A percentile compares a stretch with the other conserved stretches of the same genome.
Conservation (phyloP, 169 alveolate genomes). For the Plasmodium malariae region DNA sequence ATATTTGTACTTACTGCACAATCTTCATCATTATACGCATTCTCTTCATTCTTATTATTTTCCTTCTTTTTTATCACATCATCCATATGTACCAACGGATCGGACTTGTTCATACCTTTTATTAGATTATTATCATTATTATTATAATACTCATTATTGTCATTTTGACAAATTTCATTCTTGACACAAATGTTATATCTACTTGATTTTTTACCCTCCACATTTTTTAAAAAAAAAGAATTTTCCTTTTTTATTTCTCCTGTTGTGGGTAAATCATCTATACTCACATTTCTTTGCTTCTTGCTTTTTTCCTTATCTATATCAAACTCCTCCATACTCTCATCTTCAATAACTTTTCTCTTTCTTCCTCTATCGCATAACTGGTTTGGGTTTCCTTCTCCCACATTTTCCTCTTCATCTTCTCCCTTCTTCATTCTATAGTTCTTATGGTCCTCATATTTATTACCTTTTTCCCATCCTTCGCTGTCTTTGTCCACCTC, state of each 20-base stretch:
- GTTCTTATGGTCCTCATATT: neutral
- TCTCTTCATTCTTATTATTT: neutral
- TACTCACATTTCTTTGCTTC: neutral
- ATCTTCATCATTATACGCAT: neutral
- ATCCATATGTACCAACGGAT: neutral
- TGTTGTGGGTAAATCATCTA: too few relatives aligned
- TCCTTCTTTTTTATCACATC: neutral
- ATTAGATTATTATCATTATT: neutral
- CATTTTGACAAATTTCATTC: neutral
- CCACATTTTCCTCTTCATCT: neutral
- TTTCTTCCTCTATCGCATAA: neutral
- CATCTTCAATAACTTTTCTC: conserved; percentile 1
- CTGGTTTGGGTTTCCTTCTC: neutral
- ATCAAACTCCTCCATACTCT: neutral
- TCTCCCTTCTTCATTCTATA: neutral
- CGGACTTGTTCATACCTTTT: neutral
- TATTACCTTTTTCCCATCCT: neutral
- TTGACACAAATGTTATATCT: too few relatives aligned
- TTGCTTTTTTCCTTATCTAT: neutral
- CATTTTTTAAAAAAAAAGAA: too few relatives aligned
- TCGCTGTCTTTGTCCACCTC: too few relatives aligned
- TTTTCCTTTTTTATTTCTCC: too few relatives aligned
- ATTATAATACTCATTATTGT: neutral
- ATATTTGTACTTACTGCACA: neutral
- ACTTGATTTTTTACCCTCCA: too few relatives aligned